Conservation (phyloP, 202 grass and related monocot species). For the Bolboschoenoplectus hybrid region DNA sequence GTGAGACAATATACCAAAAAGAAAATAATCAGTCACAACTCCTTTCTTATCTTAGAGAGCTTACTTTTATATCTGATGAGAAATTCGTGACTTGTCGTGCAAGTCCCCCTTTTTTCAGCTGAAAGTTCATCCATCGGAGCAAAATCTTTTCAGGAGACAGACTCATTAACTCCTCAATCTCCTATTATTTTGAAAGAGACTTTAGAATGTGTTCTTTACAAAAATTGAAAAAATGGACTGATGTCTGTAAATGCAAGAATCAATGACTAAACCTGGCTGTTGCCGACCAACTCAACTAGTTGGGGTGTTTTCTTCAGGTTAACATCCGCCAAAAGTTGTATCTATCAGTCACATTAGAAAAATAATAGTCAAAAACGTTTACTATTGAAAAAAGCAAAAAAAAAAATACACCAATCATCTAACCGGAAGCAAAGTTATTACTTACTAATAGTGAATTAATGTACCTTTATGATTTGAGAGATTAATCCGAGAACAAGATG, state of each 20-base stretch:
- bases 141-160: conserved; percentile 95
- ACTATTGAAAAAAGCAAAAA: conserved; percentile 2
- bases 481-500: conserved; percentile 94
- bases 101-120: conserved; percentile 82
- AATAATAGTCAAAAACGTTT: conserved; percentile 15
- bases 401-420: neutral
- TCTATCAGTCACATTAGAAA: conserved; percentile 47
- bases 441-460: neutral
- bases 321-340: conserved; percentile 95
- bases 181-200: conserved; percentile 46
- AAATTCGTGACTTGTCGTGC: conserved; percentile 70
- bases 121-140: conserved; percentile 98
- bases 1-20: neutral
- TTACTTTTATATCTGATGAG: conserved; percentile 94
- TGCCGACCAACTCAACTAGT: conserved; percentile 76
- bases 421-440: conserved; percentile 1
- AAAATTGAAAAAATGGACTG: neutral
- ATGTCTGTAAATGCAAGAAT: conserved; percentile 3
- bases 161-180: conserved; percentile 88
- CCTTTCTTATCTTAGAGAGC: neutral
- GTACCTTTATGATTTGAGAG: conserved; percentile 97
- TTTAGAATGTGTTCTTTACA: neutral
- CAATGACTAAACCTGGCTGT: conserved; percentile 59
- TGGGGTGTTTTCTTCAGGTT: conserved; percentile 97
- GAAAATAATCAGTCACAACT: neutral